phyloP scores from a whole-genome alignment of 306 rosid genomes.

The Betula pendula region DNA sequence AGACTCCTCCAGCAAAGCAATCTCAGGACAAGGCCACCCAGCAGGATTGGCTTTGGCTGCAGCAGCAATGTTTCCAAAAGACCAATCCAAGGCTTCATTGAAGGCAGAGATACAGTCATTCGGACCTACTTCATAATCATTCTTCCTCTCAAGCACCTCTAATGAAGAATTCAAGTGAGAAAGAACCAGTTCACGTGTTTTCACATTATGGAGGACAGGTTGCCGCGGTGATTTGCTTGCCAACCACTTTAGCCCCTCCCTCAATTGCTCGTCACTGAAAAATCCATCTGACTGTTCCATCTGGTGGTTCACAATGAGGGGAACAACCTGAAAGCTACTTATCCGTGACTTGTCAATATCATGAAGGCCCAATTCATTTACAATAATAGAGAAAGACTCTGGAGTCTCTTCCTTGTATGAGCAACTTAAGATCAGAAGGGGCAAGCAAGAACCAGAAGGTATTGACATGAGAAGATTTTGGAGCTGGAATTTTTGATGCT shows the following conservation, averaged over 20 bases:
- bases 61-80: slow-evolving; percentile 50
- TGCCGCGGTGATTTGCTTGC: slow-evolving; percentile 80
- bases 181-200: slow-evolving; percentile 59
- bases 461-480: slow-evolving; percentile 65
- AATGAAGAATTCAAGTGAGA: slow-evolving; percentile 56
- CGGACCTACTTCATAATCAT: slow-evolving; percentile 56
- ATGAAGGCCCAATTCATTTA: slow-evolving; percentile 60
- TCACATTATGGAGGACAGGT: slow-evolving; percentile 49
- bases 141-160: slow-evolving; percentile 38
- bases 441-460: slow-evolving; percentile 72
- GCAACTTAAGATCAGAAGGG: slow-evolving; percentile 72
- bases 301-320: slow-evolving; percentile 56
- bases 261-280: slow-evolving; percentile 64
- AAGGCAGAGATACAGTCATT: slow-evolving; percentile 64
- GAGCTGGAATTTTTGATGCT: slow-evolving; percentile 59
- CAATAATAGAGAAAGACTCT: slow-evolving; percentile 43
- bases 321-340: slow-evolving; percentile 57
- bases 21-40: slow-evolving; percentile 89
- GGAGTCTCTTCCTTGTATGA: slow-evolving; percentile 33
- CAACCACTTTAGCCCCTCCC: slow-evolving; percentile 87
- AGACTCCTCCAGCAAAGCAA: slow-evolving; percentile 49
- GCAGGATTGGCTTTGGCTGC: slow-evolving; percentile 59
- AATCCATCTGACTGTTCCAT: slow-evolving; percentile 51
- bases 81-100: slow-evolving; percentile 75
- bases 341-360: slow-evolving; percentile 61